Base-by-base conservation (phyloP, 768 basidiomycete species). In the Mycena filopes region DNA sequence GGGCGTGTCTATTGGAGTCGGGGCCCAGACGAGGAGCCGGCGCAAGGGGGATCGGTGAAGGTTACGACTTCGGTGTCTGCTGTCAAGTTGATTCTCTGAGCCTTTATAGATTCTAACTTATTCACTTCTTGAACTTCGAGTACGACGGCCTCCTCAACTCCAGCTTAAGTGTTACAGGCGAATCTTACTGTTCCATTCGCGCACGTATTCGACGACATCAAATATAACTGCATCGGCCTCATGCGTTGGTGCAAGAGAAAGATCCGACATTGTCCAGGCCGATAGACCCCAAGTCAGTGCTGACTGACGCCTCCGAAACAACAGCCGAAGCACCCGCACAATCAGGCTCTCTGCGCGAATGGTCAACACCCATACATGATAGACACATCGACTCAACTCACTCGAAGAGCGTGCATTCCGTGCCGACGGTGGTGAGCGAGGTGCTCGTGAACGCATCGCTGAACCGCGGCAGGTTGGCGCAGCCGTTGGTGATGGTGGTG, bases 401-500 rank as follows among this genome's bases (percentile, higher is more conserved):
- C 65, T 66, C n/a, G 48, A 56, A 66, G 43, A 66, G 13, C 16
- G 51, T 57, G 54, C 65, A 66, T 33, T 56, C 25, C 10, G 59
- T 57, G n/a, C 60, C 65, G 15, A 21, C 21, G 40, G 64, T 59
- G 16, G 65, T 66, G 38, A 60, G 21, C 2, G 29, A 50, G 20
- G 38, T 31, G 21, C 46, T 56, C 29, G 6, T 21, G 33, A 66
- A 66, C 33, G 59, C 7, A 7, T 20, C n/a, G 42, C 50, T 47
- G 59, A 66, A 57, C 20, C 21, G 58, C 2, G 53, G 59, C 8
- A 51, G 38, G 18, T 51, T 40, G 4, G 65, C 25, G 23, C 65
- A 66, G 42, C 65, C 65, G 45, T 56, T 21, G 9, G 59, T 66
- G 47, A 45, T 23, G 28, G 65, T 66, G 7, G 48, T n/a, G 15